Evolutionary conservation across 179 eudicot genomes (phyloP).

Genomic region (Patellifolia procumbens): DNA sequence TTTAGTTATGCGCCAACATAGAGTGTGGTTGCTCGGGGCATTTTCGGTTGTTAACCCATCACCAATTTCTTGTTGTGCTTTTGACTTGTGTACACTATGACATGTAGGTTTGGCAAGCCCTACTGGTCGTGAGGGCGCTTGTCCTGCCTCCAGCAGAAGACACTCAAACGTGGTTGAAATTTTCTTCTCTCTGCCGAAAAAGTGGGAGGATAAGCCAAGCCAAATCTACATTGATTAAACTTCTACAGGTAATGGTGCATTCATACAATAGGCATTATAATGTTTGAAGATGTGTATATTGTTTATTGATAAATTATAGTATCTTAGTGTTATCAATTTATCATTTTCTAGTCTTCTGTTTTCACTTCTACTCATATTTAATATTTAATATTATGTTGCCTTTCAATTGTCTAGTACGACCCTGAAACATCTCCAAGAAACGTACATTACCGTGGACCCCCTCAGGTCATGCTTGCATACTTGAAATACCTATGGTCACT

Average conservation of each 20-base stretch:
- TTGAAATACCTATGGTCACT: slow-evolving; percentile 92
- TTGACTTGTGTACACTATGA: slow-evolving; percentile 4
- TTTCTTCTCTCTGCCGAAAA: slow-evolving; percentile 86
- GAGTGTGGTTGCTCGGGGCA: not conserved
- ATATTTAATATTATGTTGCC: slow-evolving; percentile 8
- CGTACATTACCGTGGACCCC: slow-evolving; percentile 72
- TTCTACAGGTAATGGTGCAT: slow-evolving; percentile 66
- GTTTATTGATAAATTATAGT: no score
- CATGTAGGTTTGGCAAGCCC: slow-evolving; percentile 89
- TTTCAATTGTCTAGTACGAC: slow-evolving; percentile 62
- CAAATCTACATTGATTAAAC: slow-evolving; percentile 79
- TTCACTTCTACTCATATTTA: not conserved
- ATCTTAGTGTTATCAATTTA: no score
- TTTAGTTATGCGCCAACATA: no score
- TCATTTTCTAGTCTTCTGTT: not conserved
- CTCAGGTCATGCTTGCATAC: slow-evolving; percentile 89
- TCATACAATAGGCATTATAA: not conserved
- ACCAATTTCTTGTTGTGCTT: not conserved
- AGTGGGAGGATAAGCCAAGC: slow-evolving; percentile 92
- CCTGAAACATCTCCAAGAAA: slow-evolving; percentile 81
- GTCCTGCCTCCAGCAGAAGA: slow-evolving; percentile 96
- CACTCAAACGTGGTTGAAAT: slow-evolving; percentile 88
- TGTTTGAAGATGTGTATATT: not conserved
- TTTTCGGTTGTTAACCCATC: not conserved
- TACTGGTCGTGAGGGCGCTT: slow-evolving; percentile 87